A percentile compares a stretch with the other conserved stretches of the same genome.
Conservation (phyloP, 140 eudicot species). For the Oenanthe javanica region DNA sequence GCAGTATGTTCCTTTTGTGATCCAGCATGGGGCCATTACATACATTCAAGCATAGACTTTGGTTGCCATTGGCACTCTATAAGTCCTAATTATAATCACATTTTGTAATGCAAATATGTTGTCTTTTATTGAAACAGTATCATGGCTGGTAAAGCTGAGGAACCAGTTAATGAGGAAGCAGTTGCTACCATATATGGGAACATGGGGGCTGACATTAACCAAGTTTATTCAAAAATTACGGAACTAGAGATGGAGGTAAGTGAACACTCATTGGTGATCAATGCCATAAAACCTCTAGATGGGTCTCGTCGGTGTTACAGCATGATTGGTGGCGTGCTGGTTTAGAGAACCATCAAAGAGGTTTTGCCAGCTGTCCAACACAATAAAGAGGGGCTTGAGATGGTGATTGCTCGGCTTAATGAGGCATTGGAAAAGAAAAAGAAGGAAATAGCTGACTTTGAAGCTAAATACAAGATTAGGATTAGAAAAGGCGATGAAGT, state of each 20-base stretch:
- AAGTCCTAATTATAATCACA: neutral
- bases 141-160: conserved; percentile 85
- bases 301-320: conserved; percentile 76
- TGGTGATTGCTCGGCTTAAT: conserved; percentile 67
- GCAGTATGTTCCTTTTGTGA: neutral
- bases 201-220: conserved; percentile 73
- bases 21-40: neutral
- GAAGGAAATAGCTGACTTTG: conserved; percentile 73
- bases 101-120: neutral
- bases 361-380: conserved; percentile 88
- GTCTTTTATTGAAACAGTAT: conserved; percentile 16
- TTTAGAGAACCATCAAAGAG: conserved; percentile 93
- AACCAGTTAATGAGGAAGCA: conserved; percentile 82
- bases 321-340: conserved; percentile 96
- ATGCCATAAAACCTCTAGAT: conserved; percentile 82
- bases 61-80: neutral
- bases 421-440: conserved; percentile 87
- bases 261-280: conserved; percentile 81
- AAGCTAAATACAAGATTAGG: conserved; percentile 79
- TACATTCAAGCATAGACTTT: neutral
- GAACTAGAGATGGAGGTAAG: conserved; percentile 96
- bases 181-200: conserved; percentile 69
- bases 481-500: conserved; percentile 69
- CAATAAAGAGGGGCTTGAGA: conserved; percentile 85
- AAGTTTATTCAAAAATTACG: conserved; percentile 84